Evolutionary conservation across 2,329 filamentous ascomycete genomes (phyloP).

Genomic region (Ceratocystis harringtonii): DNA sequence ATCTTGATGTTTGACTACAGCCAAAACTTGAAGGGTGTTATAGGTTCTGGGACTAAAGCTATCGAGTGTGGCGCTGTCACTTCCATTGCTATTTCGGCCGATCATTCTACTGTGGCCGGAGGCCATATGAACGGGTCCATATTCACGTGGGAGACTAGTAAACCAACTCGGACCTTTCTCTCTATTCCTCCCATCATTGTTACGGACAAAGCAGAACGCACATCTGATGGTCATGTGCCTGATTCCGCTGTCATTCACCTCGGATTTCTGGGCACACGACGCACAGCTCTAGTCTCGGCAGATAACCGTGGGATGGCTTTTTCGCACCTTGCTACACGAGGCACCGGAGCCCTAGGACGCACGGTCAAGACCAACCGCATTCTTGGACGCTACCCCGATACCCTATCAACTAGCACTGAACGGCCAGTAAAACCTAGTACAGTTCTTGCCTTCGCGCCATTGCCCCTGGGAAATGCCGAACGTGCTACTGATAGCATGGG

Average conservation of each 20-base stretch:
- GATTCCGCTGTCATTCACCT: conserved; percentile 71
- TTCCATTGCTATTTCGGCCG: conserved; percentile 76
- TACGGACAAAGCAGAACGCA: conserved; percentile 35
- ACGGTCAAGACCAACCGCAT: conserved; percentile 82
- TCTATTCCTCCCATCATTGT: conserved; percentile 64
- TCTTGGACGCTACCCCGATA: conserved; percentile 74
- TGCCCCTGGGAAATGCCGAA: conserved; percentile 89
- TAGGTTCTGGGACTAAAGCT: conserved; percentile 86
- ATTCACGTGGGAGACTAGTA: conserved; percentile 88
- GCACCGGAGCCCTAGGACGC: conserved; percentile 70
- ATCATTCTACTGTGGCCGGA: conserved; percentile 80
- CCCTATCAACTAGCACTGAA: conserved; percentile 38
- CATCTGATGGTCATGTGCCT: conserved; percentile 67
- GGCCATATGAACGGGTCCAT: conserved; percentile 84
- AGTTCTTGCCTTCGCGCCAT: conserved; percentile 75
- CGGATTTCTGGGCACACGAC: conserved; percentile 86
- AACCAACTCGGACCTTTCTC: conserved; percentile 74
- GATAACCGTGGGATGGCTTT: conserved; percentile 96
- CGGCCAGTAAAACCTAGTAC: conserved; percentile 80
- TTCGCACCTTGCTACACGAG: conserved; percentile 84
- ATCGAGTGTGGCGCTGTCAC: conserved; percentile 82
- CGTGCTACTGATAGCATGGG: conserved; percentile 76
- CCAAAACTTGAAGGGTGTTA: conserved; percentile 84
- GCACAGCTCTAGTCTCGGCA: conserved; percentile 87
- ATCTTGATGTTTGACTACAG: conserved; percentile 95